Conservation (phyloP, 192 early-diverging fungal genomes). For the Coemansia aciculifera region DNA sequence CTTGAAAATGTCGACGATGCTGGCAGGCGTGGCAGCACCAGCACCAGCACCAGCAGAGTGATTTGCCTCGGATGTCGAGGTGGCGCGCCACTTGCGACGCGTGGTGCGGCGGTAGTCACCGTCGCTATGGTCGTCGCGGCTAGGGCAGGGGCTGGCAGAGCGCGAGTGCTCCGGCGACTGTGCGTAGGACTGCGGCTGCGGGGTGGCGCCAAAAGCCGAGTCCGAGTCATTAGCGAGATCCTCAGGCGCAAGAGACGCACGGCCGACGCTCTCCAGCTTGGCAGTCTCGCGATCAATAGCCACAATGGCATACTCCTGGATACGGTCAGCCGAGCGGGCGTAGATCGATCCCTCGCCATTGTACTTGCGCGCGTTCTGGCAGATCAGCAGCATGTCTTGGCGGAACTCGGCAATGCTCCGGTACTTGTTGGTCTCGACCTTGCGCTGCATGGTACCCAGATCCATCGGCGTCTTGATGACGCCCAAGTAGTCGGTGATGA, state of each 20-base stretch:
- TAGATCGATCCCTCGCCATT: slow-evolving; percentile 82
- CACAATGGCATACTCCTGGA: slow-evolving; percentile 66
- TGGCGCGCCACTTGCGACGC: slow-evolving; percentile 39
- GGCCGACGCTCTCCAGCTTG: slow-evolving; percentile 44
- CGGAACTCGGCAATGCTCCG: slow-evolving; percentile 67
- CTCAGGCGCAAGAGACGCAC: slow-evolving; percentile 20
- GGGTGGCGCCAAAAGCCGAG: slow-evolving; percentile 14
- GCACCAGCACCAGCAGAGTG: neutral
- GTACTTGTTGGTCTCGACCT: slow-evolving; percentile 67
- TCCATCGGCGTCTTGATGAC: slow-evolving; percentile 90
- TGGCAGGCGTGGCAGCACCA: slow-evolving; percentile 22
- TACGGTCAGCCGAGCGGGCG: slow-evolving; percentile 75
- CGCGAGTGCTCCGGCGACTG: slow-evolving; percentile 24
- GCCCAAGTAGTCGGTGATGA: slow-evolving; percentile 77
- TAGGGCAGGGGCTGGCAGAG: slow-evolving; percentile 24
- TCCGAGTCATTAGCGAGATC: slow-evolving; percentile 12
- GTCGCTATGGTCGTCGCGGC: slow-evolving; percentile 29
- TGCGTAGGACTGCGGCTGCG: slow-evolving; percentile 6
- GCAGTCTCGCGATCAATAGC: slow-evolving; percentile 67
- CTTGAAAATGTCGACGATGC: slow-evolving; percentile 41
- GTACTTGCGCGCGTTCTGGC: slow-evolving; percentile 79
- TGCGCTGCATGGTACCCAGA: slow-evolving; percentile 82
- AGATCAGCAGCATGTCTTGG: slow-evolving; percentile 74
- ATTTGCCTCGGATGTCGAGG: slow-evolving; percentile 3
- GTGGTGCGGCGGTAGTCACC: slow-evolving; percentile 33